Conservation (phyloP, 2,329 filamentous ascomycete species). For the Pyrenophora tritici-repentis region DNA sequence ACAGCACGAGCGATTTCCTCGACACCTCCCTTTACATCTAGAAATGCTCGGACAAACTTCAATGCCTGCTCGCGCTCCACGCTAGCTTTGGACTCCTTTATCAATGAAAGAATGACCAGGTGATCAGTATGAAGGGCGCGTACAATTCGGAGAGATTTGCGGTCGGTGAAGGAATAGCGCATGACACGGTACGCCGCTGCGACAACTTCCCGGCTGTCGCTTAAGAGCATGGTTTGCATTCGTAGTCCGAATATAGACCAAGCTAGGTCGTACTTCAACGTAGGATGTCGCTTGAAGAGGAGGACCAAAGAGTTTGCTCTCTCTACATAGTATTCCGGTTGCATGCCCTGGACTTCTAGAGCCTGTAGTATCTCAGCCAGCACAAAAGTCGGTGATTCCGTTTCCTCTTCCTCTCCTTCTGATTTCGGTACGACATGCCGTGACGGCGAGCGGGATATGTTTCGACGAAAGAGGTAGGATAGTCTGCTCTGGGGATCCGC, state of each 20-base stretch:
- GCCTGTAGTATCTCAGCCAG: constrained; percentile 89
- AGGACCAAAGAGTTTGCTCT: constrained; percentile 92
- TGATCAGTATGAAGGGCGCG: constrained; percentile 88
- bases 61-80: constrained; percentile 95
- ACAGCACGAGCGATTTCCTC: constrained; percentile 85
- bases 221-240: constrained; percentile 94
- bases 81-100: constrained; percentile 95
- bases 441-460: constrained; percentile 59
- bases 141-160: constrained; percentile 86
- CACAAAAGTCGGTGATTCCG: constrained; percentile 89
- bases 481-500: constrained; percentile 57
- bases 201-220: constrained; percentile 93
- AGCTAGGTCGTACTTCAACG: constrained; percentile 92
- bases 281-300: constrained; percentile 90
- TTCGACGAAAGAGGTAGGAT: constrained; percentile 62
- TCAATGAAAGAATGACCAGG: constrained; percentile 85
- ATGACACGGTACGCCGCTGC: constrained; percentile 93
- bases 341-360: constrained; percentile 83
- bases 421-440: constrained; percentile 56
- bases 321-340: constrained; percentile 92
- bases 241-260: constrained; percentile 94
- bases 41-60: constrained; percentile 92
- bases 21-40: constrained; percentile 93
- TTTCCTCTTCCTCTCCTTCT: constrained; percentile 67
- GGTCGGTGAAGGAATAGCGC: constrained; percentile 91